Conservation (phyloP, 441 rosid species). For the Corymbia citriodora region DNA sequence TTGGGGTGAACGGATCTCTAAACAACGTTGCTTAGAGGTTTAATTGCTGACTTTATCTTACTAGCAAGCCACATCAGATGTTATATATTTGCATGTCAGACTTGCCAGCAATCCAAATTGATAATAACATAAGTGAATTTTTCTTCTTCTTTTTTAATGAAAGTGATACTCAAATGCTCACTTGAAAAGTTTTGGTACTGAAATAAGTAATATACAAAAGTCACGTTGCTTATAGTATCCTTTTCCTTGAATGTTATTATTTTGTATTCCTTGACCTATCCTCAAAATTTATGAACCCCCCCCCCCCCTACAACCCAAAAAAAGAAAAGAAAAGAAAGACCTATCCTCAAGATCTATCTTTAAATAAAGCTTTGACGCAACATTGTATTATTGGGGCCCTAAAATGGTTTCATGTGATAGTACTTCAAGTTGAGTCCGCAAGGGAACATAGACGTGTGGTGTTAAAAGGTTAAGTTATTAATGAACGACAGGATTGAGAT, state of each 20-base stretch:
- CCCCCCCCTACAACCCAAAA: too few species aligned
- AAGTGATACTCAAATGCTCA: background rate
- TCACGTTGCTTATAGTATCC: background rate
- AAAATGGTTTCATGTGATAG: background rate
- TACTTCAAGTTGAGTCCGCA: background rate
- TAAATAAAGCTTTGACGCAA: background rate
- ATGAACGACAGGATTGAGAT: background rate
- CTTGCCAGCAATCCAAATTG: background rate
- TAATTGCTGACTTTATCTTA: background rate
- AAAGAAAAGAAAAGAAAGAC: background rate
- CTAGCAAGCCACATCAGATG: background rate
- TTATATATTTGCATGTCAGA: background rate
- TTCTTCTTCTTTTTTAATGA: background rate
- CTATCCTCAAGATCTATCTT: background rate
- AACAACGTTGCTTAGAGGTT: accelerated
- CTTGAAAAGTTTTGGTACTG: background rate
- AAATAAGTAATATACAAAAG: accelerated
- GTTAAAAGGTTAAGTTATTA: background rate
- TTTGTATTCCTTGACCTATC: background rate
- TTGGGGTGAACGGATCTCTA: background rate
- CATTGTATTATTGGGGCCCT: background rate
- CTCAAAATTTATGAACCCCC: background rate
- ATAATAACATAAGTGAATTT: background rate
- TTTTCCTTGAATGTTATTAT: accelerated
- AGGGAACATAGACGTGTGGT: background rate